Conservation (phyloP, 129 eudicot species). For the Artemisia argyi region DNA sequence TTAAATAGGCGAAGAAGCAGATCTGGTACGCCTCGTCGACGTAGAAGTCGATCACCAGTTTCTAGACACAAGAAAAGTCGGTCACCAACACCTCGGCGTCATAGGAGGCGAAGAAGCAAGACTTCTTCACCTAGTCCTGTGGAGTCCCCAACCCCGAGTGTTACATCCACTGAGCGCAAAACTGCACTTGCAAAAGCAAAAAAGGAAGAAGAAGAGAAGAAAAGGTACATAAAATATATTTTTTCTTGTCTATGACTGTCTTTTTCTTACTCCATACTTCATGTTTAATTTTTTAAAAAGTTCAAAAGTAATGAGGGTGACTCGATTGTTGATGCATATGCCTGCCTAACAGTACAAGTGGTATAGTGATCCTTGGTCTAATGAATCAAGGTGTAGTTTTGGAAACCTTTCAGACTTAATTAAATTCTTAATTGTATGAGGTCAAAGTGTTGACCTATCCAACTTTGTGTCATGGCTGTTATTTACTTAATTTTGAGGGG, state of each 20-base stretch:
- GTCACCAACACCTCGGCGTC: constrained; percentile 76
- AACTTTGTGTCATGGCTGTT: too few species aligned
- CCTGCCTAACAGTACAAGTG: background rate
- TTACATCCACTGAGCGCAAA: constrained; percentile 52
- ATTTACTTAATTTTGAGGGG: too few species aligned
- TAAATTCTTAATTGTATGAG: too few species aligned
- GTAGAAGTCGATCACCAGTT: constrained; percentile 78
- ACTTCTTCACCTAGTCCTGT: constrained; percentile 63
- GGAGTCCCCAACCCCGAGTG: constrained; percentile 59
- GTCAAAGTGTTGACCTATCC: too few species aligned
- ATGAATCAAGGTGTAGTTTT: too few species aligned
- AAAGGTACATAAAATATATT: constrained; percentile 48
- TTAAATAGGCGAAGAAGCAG: constrained; percentile 72
- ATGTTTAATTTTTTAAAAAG: background rate
- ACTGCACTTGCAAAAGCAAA: constrained; percentile 60
- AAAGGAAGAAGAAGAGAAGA: constrained; percentile 89
- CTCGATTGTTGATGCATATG: background rate
- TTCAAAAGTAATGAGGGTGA: background rate
- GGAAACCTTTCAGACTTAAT: too few species aligned
- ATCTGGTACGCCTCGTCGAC: constrained; percentile 64
- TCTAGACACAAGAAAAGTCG: constrained; percentile 73
- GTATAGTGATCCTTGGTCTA: background rate
- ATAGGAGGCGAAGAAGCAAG: constrained; percentile 67
- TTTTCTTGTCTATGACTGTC: background rate
- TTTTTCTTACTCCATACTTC: background rate